Base-by-base conservation (phyloP, 2,329 filamentous ascomycete species). In the Cercospora sojina region DNA sequence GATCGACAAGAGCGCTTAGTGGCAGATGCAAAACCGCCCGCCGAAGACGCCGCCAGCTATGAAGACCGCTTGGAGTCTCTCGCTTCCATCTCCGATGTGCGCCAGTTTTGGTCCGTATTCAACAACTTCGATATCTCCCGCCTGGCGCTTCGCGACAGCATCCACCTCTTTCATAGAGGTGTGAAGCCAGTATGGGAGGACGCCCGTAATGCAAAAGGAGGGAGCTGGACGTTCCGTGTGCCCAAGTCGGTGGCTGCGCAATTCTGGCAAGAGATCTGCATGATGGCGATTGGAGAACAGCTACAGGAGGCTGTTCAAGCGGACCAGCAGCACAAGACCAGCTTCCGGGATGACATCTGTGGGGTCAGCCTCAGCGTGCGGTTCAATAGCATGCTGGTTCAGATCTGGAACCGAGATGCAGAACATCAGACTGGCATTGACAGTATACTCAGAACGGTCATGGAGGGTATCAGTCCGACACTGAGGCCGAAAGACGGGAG, bases 201-300 rank as follows among this genome's bases (percentile, higher is more conserved):
- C 77, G 87, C 91, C 47, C 88, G 95, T 74, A 97, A 97, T 80
- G 83, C 90, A 67, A 85, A 88, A 68, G 94, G 94, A 61, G 94
- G 94, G 59, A 90, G 91, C 77, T 97, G 92, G 92, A 96, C 92
- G 23, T 96, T 98, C 80, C 89, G 93, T 59, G 90, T 97, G 53
- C 88, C 90, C 70, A 97, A 96, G 83, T 84, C 83, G 68, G 85
- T 86, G 41, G 85, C 83, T 2, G 86, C 88, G 2, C 90, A 90
- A 73, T 90, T 91, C 76, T 97, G 90, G 92, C 93, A 89, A 73
- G 88, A 89, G 76, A 85, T 97, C 68, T 87, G 93, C 81, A 82
- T 94, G 76, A 84, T 95, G 78, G 92, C 92, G 35, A 91, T 95
- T 68, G 92, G 92, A 35, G 92, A 96, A 83, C 86, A 90, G 75